These are phyloP conservation scores for Penicillium flavigenum DNA, from an alignment of 495 filamentous ascomycete genomes.

Conservation along the genomic window DNA sequence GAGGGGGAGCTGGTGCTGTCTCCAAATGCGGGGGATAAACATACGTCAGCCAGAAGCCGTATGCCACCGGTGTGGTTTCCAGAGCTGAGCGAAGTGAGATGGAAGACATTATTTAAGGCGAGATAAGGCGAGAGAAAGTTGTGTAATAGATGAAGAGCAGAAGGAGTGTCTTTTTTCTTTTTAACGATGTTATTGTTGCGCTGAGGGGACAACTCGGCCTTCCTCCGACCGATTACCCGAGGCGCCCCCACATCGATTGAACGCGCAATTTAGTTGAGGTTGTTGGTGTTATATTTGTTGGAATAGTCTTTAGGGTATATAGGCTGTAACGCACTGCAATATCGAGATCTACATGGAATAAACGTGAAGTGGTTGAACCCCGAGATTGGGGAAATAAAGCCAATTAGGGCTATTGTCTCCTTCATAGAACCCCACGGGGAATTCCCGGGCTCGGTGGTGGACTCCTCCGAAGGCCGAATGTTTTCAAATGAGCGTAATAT, in stretches of 20 bases:
- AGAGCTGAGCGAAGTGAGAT: conserved; percentile 8
- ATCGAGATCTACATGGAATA: background rate
- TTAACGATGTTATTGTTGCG: background rate
- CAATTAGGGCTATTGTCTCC: background rate
- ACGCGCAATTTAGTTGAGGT: background rate
- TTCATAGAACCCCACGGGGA: conserved; percentile 6
- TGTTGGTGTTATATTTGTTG: background rate
- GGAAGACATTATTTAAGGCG: background rate
- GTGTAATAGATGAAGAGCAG: background rate
- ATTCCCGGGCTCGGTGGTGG: background rate
- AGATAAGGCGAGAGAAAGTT: background rate
- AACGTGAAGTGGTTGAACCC: background rate
- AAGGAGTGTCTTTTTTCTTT: background rate
- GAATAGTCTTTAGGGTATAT: too few species aligned
- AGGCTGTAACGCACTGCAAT: too few species aligned
- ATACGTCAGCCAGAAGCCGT: conserved; percentile 45
- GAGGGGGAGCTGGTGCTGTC: background rate
- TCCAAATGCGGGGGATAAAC: conserved; percentile 11
- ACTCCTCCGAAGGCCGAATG: conserved; percentile 4
- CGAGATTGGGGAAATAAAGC: background rate
- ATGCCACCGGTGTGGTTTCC: conserved; percentile 15
- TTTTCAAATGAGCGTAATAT: background rate
- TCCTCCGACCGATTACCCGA: conserved; percentile 17
- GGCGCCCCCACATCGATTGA: conserved; percentile 7
- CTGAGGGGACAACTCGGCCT: conserved; percentile 13